These are phyloP conservation scores for Sphagnum magellanicum DNA, from an alignment of 228 moss, liverwort and hornwort species.

Conservation along the genomic window DNA sequence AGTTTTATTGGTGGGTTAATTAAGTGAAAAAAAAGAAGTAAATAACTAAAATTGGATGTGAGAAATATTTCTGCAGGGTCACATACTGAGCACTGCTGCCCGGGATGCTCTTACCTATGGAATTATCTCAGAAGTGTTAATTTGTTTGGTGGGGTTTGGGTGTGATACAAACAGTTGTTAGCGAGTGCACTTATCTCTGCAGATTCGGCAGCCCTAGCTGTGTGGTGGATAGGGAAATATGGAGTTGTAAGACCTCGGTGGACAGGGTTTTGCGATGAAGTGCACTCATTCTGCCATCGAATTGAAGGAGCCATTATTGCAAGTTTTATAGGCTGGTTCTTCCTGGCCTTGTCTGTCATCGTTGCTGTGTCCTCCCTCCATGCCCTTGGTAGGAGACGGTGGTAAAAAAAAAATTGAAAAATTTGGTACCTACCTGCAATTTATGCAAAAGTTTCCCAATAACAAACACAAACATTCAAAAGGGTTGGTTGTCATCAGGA, in stretches of 20 bases:
- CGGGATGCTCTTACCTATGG: too few species aligned
- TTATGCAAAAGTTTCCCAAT: too few species aligned
- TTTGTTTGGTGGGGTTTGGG: too few species aligned
- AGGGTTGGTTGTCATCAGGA: too few species aligned
- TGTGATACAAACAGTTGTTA: slow-evolving; percentile 14
- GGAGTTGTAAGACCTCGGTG: slow-evolving; percentile 24
- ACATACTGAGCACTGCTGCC: too few species aligned
- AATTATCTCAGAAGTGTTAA: too few species aligned
- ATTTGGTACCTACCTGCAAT: too few species aligned
- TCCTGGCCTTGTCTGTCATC: slow-evolving; percentile 28
- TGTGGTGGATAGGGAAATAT: slow-evolving; percentile 32
- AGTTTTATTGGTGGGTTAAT: too few species aligned
- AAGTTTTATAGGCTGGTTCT: slow-evolving; percentile 29
- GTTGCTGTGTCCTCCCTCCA: slow-evolving; percentile 40
- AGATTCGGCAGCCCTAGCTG: slow-evolving; percentile 34
- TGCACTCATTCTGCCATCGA: slow-evolving; percentile 31
- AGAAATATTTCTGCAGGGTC: too few species aligned
- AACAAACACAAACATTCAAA: too few species aligned
- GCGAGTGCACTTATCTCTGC: slow-evolving; percentile 41
- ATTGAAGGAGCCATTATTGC: slow-evolving; percentile 43
- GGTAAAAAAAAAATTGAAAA: background rate
- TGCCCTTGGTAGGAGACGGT: slow-evolving; percentile 16
- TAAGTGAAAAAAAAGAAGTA: too few species aligned
- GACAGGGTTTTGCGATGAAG: slow-evolving; percentile 20
- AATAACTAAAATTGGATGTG: too few species aligned